Percentiles rank a stretch among this genome's conserved stretches.
Evolutionary conservation across 345 rosid genomes (phyloP).

Genomic region (Boechera retrofracta): DNA sequence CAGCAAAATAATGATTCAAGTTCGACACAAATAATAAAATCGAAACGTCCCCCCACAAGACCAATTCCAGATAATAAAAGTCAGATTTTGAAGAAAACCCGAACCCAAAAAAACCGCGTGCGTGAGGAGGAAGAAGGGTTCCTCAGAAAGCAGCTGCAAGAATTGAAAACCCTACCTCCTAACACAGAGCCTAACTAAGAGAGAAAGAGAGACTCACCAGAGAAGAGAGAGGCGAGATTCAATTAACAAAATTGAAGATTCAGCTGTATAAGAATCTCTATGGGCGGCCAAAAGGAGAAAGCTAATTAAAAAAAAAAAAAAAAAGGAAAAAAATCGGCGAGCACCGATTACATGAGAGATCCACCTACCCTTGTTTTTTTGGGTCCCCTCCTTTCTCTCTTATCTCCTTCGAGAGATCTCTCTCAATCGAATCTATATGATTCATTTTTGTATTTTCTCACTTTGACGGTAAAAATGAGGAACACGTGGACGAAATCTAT

Average conservation of each 20-base stretch:
- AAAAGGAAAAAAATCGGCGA: background rate
- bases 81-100: background rate
- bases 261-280: background rate
- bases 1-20: background rate
- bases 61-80: background rate
- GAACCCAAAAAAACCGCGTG: background rate
- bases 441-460: background rate
- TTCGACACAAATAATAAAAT: background rate
- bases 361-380: background rate
- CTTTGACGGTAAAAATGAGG: background rate
- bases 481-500: background rate
- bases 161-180: conserved; percentile 10
- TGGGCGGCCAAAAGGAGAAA: background rate
- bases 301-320: background rate
- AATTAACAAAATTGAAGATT: background rate
- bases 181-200: background rate
- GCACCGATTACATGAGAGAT: conserved; percentile 3
- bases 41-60: background rate
- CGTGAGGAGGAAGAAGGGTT: background rate
- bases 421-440: background rate
- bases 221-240: conserved; percentile 5
- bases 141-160: background rate
- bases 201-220: conserved; percentile 15
- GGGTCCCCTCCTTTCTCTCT: background rate
- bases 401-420: background rate